Base-by-base conservation (phyloP, 495 filamentous ascomycete genomes). In the Aspergillus taichungensis region DNA sequence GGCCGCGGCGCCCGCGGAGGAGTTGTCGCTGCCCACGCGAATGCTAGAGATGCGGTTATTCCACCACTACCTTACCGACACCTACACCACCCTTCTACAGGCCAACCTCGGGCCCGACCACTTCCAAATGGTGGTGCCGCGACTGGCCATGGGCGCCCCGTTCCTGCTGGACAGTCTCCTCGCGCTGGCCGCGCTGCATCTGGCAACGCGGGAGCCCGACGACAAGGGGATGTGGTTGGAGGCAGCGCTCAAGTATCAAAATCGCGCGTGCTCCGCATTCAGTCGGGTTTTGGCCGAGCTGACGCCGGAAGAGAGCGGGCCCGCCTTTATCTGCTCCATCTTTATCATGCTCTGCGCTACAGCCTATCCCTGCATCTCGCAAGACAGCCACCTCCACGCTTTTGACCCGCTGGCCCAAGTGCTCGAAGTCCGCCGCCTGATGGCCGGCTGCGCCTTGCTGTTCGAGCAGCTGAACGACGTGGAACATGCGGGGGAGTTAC, bases 81-180 rank as follows among this genome's bases (percentile, higher is more conserved):
- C 67, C 0, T 66, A 60, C 18, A 46, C 53, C 12, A 65, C 63
- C 3, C 36, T 70, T 9, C 45, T 52, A 8, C 53, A 57, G 13
- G 59, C 63, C 12, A 53, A 49, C 0, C 43, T 67, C 7, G 63
- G 61, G 10, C 45, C 47, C 28, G 38, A 63, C 30, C 63, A 76
- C 35, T 69, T 71, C 33, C 66, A 66, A 24, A 56, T 63, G n/a
- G 56, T 50, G 5, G 64, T 73, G 12, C 70, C 71, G 5, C 64
- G 63, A 6, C 57, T 74, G 42, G 73, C 71, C 1, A 61, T 67
- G 13, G 49, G 61, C 0, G 62, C 67, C 47, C 60, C 64, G 0
- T 76, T 67, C 42, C 51, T 75, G 8, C 53, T 76, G 39, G 71
- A 75, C 47, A 65, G 63, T 39, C 58, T 76, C 6, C 53, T 75